Conservation (phyloP, 768 basidiomycete species). For the Termitomyces bulborhizus region DNA sequence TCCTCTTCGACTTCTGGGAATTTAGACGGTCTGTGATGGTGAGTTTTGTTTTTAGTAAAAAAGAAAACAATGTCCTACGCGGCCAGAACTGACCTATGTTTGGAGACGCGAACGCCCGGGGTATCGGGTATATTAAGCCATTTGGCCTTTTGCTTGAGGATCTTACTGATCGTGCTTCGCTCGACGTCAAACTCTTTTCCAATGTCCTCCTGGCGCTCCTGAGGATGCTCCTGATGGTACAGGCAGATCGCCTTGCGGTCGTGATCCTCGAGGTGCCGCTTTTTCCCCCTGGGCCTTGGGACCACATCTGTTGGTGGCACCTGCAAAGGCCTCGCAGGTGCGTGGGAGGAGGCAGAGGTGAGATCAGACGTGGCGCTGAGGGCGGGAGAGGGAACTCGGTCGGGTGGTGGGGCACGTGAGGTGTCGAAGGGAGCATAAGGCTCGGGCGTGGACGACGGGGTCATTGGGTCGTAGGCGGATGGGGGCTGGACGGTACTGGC, state of each 20-base stretch:
- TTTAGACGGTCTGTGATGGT: slow-evolving; percentile 56
- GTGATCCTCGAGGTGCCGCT: slow-evolving; percentile 67
- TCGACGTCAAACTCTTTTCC: slow-evolving; percentile 73
- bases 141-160: slow-evolving; percentile 75
- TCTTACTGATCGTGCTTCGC: slow-evolving; percentile 92
- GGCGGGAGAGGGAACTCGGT: slow-evolving; percentile 55
- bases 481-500: slow-evolving; percentile 22
- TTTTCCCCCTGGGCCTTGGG: slow-evolving; percentile 41
- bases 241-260: slow-evolving; percentile 74
- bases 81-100: slow-evolving; percentile 49
- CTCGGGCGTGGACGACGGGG: slow-evolving; percentile 37
- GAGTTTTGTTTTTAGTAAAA: background rate
- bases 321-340: too few species aligned
- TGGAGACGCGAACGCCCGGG: slow-evolving; percentile 53
- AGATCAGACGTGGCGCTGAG: slow-evolving; percentile 42
- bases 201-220: slow-evolving; percentile 79
- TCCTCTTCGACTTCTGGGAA: slow-evolving; percentile 72
- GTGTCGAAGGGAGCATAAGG: slow-evolving; percentile 40
- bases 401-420: slow-evolving; percentile 33
- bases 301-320: background rate
- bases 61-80: slow-evolving; percentile 5
- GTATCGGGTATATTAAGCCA: slow-evolving; percentile 70
- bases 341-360: slow-evolving; percentile 28
- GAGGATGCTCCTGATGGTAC: slow-evolving; percentile 57
- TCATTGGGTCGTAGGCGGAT: slow-evolving; percentile 39